Conservation (phyloP, 192 early-diverging fungal genomes). For the Chytriomyces confervae region DNA sequence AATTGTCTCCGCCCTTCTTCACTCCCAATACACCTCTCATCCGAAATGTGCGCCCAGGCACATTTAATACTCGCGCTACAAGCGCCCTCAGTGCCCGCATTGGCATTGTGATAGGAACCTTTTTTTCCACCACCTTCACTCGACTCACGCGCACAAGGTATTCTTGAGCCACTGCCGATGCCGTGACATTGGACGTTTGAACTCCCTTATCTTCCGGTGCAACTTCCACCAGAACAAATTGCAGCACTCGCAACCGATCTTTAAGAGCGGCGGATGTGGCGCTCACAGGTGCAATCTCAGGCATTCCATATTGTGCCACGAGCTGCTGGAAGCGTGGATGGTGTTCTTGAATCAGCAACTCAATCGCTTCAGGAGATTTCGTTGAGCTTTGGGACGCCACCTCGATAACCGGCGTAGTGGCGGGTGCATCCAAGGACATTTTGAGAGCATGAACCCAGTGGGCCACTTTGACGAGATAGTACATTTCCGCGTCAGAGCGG, state of each 20-base stretch:
- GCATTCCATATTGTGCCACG: conserved; percentile 27
- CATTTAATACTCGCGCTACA: conserved; percentile 28
- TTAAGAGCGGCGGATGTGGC: conserved; percentile 41
- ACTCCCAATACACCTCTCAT: no score
- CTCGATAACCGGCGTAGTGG: no score
- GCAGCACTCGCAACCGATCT: conserved; percentile 37
- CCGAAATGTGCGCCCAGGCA: conserved; percentile 1
- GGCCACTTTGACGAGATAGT: conserved; percentile 39
- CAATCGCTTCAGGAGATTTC: neutral
- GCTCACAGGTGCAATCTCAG: conserved; percentile 35
- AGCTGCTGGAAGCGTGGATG: conserved; percentile 49
- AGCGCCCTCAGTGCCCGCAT: conserved; percentile 36
- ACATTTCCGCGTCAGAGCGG: conserved; percentile 48
- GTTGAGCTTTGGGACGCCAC: no score
- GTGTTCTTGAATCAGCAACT: conserved; percentile 1
- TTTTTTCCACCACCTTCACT: conserved; percentile 26
- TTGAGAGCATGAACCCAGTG: conserved; percentile 16
- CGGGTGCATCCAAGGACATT: no score
- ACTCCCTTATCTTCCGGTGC: no score
- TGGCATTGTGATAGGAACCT: conserved; percentile 39
- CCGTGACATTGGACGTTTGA: no score
- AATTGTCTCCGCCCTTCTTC: no score
- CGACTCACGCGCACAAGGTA: neutral
- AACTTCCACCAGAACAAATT: conserved; percentile 19
- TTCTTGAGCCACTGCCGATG: neutral